These are phyloP conservation scores for Tuctoria greenei DNA, from an alignment of 176 grass and related monocot genomes.

Conservation along the genomic window DNA sequence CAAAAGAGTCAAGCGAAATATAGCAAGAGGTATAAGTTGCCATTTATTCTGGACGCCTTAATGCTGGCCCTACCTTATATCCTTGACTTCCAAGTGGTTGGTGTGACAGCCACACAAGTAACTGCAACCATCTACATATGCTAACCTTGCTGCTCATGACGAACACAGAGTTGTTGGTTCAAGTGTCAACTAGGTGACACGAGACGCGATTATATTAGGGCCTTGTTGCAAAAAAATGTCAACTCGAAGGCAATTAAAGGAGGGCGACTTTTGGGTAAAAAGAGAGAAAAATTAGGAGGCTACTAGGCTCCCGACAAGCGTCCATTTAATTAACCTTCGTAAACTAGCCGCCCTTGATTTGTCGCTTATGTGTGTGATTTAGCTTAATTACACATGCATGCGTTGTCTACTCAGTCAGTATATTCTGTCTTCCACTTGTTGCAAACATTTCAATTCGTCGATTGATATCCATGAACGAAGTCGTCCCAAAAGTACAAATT, in stretches of 20 bases:
- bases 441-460: too few relatives aligned
- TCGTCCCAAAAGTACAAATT: too few relatives aligned
- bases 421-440: too few relatives aligned
- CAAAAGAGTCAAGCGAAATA: background rate
- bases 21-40: background rate
- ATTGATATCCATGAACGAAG: too few relatives aligned
- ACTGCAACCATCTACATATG: background rate
- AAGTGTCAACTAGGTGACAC: constrained; percentile 26
- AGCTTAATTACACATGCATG: too few relatives aligned
- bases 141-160: background rate
- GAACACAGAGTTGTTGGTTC: background rate
- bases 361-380: background rate
- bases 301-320: background rate
- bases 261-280: background rate
- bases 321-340: background rate
- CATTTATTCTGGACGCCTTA: background rate
- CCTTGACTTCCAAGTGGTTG: background rate
- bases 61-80: background rate
- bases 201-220: background rate
- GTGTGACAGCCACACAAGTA: background rate
- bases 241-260: background rate
- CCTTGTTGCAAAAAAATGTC: background rate
- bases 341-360: background rate
- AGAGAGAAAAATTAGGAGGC: background rate
- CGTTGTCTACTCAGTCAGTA: background rate